Percentiles rank a stretch among this genome's conserved stretches.
These are phyloP conservation scores for Rhododendron ferrugineum DNA, from an alignment of 148 eudicot genomes.

Conservation along the genomic window DNA sequence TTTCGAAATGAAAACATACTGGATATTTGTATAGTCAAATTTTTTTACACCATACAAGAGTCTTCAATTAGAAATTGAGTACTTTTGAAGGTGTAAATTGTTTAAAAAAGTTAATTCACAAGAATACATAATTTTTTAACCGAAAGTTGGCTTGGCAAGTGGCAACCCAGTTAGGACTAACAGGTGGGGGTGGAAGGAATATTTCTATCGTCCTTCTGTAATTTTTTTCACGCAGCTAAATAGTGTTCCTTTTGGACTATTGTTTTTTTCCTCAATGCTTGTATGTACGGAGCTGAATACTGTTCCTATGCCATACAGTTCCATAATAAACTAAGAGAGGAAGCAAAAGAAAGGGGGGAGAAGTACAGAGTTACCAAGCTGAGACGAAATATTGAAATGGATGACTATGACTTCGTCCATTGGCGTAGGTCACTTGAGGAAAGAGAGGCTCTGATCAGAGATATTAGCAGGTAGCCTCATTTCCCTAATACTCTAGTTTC, in stretches of 20 bases:
- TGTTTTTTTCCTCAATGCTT: neutral
- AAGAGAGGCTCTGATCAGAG: conserved; percentile 92
- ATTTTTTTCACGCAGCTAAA: neutral
- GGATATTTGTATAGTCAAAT: neutral
- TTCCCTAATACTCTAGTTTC: neutral
- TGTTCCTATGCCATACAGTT: conserved; percentile 34
- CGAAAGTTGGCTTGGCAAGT: neutral
- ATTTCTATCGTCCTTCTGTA: neutral
- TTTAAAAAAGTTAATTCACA: neutral
- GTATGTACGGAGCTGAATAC: conserved; percentile 15
- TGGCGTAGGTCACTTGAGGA: conserved; percentile 98
- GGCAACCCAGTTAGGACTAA: neutral
- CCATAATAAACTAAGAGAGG: conserved; percentile 50
- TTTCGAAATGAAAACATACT: neutral
- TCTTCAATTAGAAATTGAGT: neutral
- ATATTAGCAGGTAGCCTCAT: conserved; percentile 71
- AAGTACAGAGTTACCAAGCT: conserved; percentile 49
- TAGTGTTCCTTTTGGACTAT: neutral
- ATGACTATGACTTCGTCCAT: conserved; percentile 87
- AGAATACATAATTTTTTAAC: neutral
- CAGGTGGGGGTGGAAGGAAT: neutral
- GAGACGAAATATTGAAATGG: conserved; percentile 84
- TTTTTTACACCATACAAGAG: neutral
- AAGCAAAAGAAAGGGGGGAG: conserved; percentile 85
- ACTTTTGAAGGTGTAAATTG: neutral